Conservation (phyloP, 1,139 yeast genomes). For the Pichia sp. region DNA sequence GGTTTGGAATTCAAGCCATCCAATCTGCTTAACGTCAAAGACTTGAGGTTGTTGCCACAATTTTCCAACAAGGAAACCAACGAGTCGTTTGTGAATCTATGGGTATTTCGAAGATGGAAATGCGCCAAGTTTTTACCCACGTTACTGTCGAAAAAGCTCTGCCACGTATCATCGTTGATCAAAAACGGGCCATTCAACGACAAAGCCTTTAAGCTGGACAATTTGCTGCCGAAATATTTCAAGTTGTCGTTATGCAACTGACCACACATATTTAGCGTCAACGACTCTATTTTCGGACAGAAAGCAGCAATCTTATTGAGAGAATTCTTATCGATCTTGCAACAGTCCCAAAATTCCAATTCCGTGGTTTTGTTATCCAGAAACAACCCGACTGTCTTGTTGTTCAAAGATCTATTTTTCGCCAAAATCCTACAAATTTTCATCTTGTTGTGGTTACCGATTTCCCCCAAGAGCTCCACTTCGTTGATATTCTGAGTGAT, state of each 20-base stretch:
- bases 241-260: conserved; percentile 78
- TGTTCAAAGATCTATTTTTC: conserved; percentile 72
- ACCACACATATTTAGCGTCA: conserved; percentile 89
- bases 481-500: conserved; percentile 72
- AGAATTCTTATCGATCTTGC: conserved; percentile 64
- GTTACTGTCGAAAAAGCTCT: conserved; percentile 48
- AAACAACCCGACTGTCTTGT: conserved; percentile 68
- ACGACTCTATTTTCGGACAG: conserved; percentile 66
- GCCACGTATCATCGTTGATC: conserved; percentile 74
- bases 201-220: conserved; percentile 49
- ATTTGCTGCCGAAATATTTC: conserved; percentile 54
- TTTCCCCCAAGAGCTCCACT: conserved; percentile 75
- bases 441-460: conserved; percentile 60
- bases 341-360: conserved; percentile 89
- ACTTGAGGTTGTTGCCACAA: conserved; percentile 52
- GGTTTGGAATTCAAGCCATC: conserved; percentile 63
- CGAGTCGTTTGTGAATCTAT: conserved; percentile 69
- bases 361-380: conserved; percentile 52
- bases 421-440: conserved; percentile 73
- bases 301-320: conserved; percentile 67
- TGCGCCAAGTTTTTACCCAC: conserved; percentile 44
- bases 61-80: conserved; percentile 57
- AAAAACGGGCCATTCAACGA: conserved; percentile 84
- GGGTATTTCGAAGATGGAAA: conserved; percentile 75
- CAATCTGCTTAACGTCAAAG: conserved; percentile 56